Conservation (phyloP, 805 yeast genomes). For the Lipomyces orientalis region DNA sequence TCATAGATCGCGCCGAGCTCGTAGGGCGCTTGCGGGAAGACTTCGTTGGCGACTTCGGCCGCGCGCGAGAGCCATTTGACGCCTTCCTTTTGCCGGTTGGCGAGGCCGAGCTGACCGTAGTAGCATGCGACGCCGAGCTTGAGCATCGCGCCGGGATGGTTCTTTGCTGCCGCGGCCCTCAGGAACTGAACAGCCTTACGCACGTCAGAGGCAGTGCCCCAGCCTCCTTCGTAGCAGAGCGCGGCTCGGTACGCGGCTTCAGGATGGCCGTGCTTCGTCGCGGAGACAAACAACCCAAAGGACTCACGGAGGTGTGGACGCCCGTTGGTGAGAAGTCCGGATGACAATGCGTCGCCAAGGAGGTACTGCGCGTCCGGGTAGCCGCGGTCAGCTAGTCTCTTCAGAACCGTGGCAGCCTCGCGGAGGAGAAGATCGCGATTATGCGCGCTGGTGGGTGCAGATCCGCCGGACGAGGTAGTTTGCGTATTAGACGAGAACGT, state of each 20-base stretch:
- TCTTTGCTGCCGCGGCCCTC: slow-evolving; percentile 84
- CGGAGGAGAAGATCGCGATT: slow-evolving; percentile 60
- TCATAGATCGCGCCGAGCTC: slow-evolving; percentile 87
- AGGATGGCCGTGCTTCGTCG: slow-evolving; percentile 91
- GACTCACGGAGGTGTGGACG: slow-evolving; percentile 71
- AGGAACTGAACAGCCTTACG: slow-evolving; percentile 82
- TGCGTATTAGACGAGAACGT: slow-evolving; percentile 2
- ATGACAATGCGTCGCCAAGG: slow-evolving; percentile 85
- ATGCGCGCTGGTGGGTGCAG: slow-evolving; percentile 12
- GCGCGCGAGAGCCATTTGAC: slow-evolving; percentile 93
- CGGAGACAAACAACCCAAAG: slow-evolving; percentile 75
- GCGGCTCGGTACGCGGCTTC: slow-evolving; percentile 93
- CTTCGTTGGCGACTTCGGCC: slow-evolving; percentile 77
- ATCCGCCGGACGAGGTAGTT: slow-evolving; percentile 10
- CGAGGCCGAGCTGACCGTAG: slow-evolving; percentile 81
- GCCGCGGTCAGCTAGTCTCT: slow-evolving; percentile 76
- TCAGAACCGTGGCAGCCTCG: slow-evolving; percentile 76
- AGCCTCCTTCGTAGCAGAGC: slow-evolving; percentile 89
- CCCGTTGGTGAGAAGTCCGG: slow-evolving; percentile 77
- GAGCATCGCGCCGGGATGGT: slow-evolving; percentile 97
- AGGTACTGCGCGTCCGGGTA: slow-evolving; percentile 89
- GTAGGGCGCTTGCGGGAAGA: slow-evolving; percentile 91
- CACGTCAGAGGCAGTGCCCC: slow-evolving; percentile 89
- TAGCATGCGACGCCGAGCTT: slow-evolving; percentile 87
- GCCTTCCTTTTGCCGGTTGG: slow-evolving; percentile 70